phyloP scores from a whole-genome alignment of 2,329 filamentous ascomycete genomes.

The Dryadomyces quercivorus region DNA sequence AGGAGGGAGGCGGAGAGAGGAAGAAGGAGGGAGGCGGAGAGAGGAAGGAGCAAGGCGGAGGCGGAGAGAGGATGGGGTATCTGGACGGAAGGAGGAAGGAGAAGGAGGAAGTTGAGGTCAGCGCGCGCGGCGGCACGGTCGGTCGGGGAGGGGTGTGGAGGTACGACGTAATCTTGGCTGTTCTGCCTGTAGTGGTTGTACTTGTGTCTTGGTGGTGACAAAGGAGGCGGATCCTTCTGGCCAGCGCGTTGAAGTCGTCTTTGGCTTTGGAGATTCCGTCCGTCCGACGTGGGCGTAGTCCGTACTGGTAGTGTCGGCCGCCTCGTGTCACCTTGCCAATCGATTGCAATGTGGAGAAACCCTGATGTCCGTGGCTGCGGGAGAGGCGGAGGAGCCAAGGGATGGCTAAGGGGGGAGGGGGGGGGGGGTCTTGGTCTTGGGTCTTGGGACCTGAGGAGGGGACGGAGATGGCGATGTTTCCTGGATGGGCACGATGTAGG shows the following conservation, averaged over 20 bases:
- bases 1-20: constrained; percentile 1
- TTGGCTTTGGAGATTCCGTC: constrained; percentile 8
- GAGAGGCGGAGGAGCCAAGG: neutral
- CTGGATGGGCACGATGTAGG: too few relatives aligned
- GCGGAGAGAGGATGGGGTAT: neutral
- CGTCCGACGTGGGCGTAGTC: constrained; percentile 9
- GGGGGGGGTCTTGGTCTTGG: too few relatives aligned
- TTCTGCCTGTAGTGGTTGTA: too few relatives aligned
- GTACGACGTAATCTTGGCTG: too few relatives aligned
- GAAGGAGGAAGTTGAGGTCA: neutral
- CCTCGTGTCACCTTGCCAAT: constrained; percentile 2
- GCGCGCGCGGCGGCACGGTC: too few relatives aligned
- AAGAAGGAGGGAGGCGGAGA: constrained; percentile 4
- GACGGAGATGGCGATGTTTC: too few relatives aligned
- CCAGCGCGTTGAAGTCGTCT: neutral
- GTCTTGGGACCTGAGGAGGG: too few relatives aligned
- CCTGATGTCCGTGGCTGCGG: constrained; percentile 5
- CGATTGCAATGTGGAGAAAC: neutral
- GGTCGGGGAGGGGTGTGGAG: too few relatives aligned
- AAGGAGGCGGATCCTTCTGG: neutral
- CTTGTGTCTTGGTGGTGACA: neutral
- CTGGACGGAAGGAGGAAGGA: constrained; percentile 7
- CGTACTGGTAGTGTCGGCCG: neutral
- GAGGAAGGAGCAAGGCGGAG: neutral
- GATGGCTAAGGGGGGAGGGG: neutral